A percentile compares a stretch with the other conserved stretches of the same genome.
Conservation (phyloP, 768 basidiomycete genomes). For the Mycena olivaceomarginata region DNA sequence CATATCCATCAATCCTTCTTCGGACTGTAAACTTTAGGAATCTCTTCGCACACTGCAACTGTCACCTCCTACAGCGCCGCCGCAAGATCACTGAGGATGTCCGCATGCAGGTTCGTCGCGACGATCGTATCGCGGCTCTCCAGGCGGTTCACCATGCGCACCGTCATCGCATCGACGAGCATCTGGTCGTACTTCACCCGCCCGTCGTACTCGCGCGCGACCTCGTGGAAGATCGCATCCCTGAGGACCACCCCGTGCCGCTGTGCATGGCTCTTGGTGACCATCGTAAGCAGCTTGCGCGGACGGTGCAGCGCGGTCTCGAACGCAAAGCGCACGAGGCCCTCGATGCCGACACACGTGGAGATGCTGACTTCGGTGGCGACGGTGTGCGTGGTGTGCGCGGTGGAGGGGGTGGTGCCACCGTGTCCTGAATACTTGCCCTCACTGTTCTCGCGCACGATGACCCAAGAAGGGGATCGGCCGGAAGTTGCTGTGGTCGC, state of each 20-base stretch:
- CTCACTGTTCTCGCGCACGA: constrained; percentile 75
- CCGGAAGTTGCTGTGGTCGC: too few relatives aligned
- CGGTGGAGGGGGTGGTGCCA: constrained; percentile 63
- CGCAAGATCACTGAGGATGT: constrained; percentile 75
- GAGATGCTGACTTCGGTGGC: constrained; percentile 62
- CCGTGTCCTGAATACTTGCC: constrained; percentile 74
- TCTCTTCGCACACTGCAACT: constrained; percentile 77
- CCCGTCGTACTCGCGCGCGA: constrained; percentile 71
- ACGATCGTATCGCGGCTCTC: constrained; percentile 75
- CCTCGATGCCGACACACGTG: constrained; percentile 68
- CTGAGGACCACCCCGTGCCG: constrained; percentile 70
- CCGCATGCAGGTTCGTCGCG: constrained; percentile 73
- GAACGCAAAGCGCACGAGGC: constrained; percentile 73
- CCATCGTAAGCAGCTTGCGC: constrained; percentile 69
- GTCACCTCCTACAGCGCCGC: constrained; percentile 78
- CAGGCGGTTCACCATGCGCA: constrained; percentile 67
- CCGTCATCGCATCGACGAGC: constrained; percentile 71
- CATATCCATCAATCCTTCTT: neutral
- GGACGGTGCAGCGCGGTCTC: constrained; percentile 69
- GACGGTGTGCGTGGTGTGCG: constrained; percentile 66
- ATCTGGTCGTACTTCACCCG: constrained; percentile 65
- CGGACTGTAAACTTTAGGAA: constrained; percentile 61
- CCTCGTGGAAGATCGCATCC: constrained; percentile 67
- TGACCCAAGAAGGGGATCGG: constrained; percentile 71
- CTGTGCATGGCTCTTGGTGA: constrained; percentile 72